Evolutionary conservation across 495 filamentous ascomycete genomes (phyloP).

Genomic region (Tricharina praecox): DNA sequence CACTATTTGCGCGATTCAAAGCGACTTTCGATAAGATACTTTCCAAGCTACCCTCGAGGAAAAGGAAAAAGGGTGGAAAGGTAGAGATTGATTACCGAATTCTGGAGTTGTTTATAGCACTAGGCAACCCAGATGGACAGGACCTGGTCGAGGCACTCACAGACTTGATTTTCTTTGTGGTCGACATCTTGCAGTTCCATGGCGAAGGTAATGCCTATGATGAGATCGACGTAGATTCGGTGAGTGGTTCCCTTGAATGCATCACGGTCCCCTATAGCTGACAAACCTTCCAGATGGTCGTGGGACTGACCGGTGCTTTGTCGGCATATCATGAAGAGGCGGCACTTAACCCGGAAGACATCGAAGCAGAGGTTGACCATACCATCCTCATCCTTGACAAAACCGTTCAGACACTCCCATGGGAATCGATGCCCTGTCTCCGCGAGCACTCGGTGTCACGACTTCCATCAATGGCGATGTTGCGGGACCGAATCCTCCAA

Average conservation of each 20-base stretch:
- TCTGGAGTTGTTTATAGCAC: constrained; percentile 70
- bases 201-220: constrained; percentile 94
- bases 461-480: constrained; percentile 63
- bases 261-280: too few species aligned
- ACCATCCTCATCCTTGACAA: constrained; percentile 91
- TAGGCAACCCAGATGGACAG: constrained; percentile 51
- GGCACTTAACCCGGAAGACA: constrained; percentile 21
- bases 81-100: constrained; percentile 59
- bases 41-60: constrained; percentile 77
- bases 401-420: constrained; percentile 72
- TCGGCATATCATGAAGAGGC: constrained; percentile 53
- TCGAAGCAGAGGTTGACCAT: constrained; percentile 38
- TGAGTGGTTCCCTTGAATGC: constrained; percentile 13
- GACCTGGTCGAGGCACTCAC: constrained; percentile 68
- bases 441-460: constrained; percentile 63
- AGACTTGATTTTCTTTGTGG: constrained; percentile 86
- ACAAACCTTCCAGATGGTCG: constrained; percentile 38
- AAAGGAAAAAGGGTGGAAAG: constrained; percentile 31
- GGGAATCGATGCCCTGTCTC: constrained; percentile 86
- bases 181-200: constrained; percentile 92
- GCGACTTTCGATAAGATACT: constrained; percentile 64
- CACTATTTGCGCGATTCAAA: constrained; percentile 55
- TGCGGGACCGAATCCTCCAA: constrained; percentile 49
- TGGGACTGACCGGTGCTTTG: constrained; percentile 69
- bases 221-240: constrained; percentile 83